Base-by-base conservation (phyloP, 495 filamentous ascomycete species). In the Aspergillus nidulans region DNA sequence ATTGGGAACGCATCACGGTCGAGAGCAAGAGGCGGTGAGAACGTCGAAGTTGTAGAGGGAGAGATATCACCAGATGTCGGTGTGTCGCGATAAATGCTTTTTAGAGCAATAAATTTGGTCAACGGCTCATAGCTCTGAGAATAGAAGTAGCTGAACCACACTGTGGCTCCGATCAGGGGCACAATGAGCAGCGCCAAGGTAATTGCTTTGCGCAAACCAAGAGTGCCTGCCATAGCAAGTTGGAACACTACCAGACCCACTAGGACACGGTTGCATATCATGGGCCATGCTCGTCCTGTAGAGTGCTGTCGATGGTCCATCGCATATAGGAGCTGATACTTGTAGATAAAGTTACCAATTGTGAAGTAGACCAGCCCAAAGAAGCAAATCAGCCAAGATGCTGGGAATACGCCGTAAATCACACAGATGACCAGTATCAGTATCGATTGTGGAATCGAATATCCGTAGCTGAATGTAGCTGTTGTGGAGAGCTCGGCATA, bases 291-390 rank as follows among this genome's bases (percentile, higher is more conserved):
- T 54, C 85, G 83, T 26, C 95, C 95, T 0, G 94, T 97, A 5
- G 94, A 91, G 65, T 97, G 92, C 56, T 95, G 91, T 6, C 89
- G 86, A 63, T 97, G 91, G 66, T 97, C 91, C 95, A 99, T 97
- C 9, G 95, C 90, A 68, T 97, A 99, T 4, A 99, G 77, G 6
- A 99, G 78, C 70, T 97, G 95, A 64, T 97, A 97, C 67, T 99
- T 99, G 80, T 97, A 96, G 24, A 91, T 92, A 63, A 92, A 95
- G 61, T 89, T 86, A 23, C 95, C 95, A 38, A 97, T 78, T 13
- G 82, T 73, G 63, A 97, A 99, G 68, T 97, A 99, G 10, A 88
- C 69, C 42, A 95, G 73, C 7, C 95, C 95, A 45, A 94, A 87
- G 21, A 88, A 75, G 16, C 95, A 82, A 16, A 97, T 87, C 42